Conservation (phyloP, 495 filamentous ascomycete genomes). For the Annulohypoxylon stygium region DNA sequence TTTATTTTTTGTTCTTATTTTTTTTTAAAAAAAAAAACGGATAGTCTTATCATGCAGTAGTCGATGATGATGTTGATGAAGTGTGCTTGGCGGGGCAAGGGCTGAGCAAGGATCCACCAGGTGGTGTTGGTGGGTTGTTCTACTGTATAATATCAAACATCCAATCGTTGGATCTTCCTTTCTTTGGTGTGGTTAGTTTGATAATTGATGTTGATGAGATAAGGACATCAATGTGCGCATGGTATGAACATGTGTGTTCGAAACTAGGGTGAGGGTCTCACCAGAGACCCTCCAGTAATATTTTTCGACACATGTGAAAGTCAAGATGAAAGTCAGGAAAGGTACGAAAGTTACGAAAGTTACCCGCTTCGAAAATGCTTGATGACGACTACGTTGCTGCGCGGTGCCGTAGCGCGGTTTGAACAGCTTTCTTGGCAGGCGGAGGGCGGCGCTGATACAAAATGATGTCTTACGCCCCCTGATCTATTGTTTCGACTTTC, state of each 20-base stretch:
- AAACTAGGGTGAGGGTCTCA: not conserved
- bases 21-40: not conserved
- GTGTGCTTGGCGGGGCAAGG: slow-evolving; percentile 19
- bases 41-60: slow-evolving; percentile 25
- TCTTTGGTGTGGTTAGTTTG: not conserved
- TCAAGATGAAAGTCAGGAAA: not conserved
- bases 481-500: not conserved
- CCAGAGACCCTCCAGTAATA: slow-evolving; percentile 1
- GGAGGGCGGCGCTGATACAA: slow-evolving; percentile 7
- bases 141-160: slow-evolving; percentile 19
- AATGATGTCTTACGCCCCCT: slow-evolving; percentile 9
- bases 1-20: not conserved
- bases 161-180: slow-evolving; percentile 25
- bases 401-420: slow-evolving; percentile 9
- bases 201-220: slow-evolving; percentile 25
- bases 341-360: not conserved
- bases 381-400: slow-evolving; percentile 37
- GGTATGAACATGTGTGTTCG: slow-evolving; percentile 6
- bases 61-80: slow-evolving; percentile 10
- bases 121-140: not conserved
- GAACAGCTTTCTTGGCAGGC: slow-evolving; percentile 5
- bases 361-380: slow-evolving; percentile 22
- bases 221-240: slow-evolving; percentile 14
- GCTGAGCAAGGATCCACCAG: slow-evolving; percentile 3
- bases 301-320: slow-evolving; percentile 36